Conservation (phyloP, 306 rosid genomes). For the Fragaria ananassa region DNA sequence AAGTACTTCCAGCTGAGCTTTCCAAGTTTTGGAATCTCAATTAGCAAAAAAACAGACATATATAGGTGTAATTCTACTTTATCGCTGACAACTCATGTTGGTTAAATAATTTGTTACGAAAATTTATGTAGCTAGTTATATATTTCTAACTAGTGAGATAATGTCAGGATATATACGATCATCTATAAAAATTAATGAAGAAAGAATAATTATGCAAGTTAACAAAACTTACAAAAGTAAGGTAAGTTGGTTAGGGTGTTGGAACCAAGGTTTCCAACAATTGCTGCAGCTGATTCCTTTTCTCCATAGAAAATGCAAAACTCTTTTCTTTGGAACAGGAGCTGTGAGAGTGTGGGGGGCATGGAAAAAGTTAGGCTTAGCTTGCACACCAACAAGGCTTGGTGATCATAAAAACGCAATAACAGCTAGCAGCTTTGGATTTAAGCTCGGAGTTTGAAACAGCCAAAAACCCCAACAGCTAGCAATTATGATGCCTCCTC, state of each 20-base stretch:
- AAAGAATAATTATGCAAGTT: neutral
- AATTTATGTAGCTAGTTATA: neutral
- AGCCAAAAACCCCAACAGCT: slow-evolving; percentile 46
- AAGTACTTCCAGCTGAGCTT: neutral
- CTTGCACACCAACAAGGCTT: slow-evolving; percentile 27
- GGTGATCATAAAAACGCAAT: slow-evolving; percentile 49
- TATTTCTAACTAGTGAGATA: neutral
- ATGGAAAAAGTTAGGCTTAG: slow-evolving; percentile 11
- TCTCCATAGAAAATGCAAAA: slow-evolving; percentile 9
- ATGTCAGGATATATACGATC: neutral
- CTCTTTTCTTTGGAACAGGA: slow-evolving; percentile 16
- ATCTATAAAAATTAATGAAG: neutral
- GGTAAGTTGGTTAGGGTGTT: slow-evolving; percentile 15
- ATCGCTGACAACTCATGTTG: neutral
- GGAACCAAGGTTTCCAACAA: slow-evolving; percentile 9
- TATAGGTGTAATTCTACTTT: neutral
- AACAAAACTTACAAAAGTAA: neutral
- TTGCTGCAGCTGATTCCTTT: slow-evolving; percentile 4
- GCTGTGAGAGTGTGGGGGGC: slow-evolving; percentile 8
- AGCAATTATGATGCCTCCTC: slow-evolving; percentile 60
- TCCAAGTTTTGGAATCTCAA: neutral
- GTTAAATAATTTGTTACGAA: neutral
- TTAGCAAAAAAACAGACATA: neutral
- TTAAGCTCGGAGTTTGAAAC: slow-evolving; percentile 63
- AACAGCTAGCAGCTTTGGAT: slow-evolving; percentile 43